Percentiles rank a stretch among this genome's conserved stretches.
Conservation (phyloP, 306 rosid genomes). For the Castanea mollissima region DNA sequence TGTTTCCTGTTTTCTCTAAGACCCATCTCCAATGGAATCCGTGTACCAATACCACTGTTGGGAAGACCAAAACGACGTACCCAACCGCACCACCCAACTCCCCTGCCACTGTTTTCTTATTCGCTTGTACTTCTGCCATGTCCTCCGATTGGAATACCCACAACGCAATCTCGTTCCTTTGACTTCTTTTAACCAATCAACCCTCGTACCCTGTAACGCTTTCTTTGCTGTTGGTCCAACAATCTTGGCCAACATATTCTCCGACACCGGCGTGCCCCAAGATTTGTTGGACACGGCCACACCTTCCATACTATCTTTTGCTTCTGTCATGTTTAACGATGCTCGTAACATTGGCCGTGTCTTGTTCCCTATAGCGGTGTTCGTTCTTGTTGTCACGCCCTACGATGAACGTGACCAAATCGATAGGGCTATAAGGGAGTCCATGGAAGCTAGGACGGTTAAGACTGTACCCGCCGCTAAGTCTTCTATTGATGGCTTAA, state of each 20-base stretch:
- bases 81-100: background rate
- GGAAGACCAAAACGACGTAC: too few species aligned
- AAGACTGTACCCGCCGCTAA: constrained; percentile 22
- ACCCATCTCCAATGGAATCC: constrained; percentile 11
- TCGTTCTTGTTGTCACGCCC: constrained; percentile 27
- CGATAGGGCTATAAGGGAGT: constrained; percentile 23
- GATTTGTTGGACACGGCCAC: constrained; percentile 20
- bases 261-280: constrained; percentile 20
- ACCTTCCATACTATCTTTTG: constrained; percentile 12
- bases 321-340: constrained; percentile 1
- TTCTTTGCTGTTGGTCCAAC: background rate
- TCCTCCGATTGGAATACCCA: constrained; percentile 16
- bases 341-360: constrained; percentile 3
- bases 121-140: constrained; percentile 21
- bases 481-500: constrained; percentile 17
- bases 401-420: constrained; percentile 26
- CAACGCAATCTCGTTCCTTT: constrained; percentile 2
- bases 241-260: constrained; percentile 6
- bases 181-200: constrained; percentile 10
- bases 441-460: background rate
- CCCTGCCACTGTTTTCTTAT: constrained; percentile 27
- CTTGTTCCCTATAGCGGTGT: constrained; percentile 15
- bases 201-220: constrained; percentile 24
- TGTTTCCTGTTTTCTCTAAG: background rate
- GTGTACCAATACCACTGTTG: too few species aligned